These are phyloP conservation scores for Stagonosporopsis cucurbitacearum DNA, from an alignment of 2,329 filamentous ascomycete genomes.

Conservation along the genomic window DNA sequence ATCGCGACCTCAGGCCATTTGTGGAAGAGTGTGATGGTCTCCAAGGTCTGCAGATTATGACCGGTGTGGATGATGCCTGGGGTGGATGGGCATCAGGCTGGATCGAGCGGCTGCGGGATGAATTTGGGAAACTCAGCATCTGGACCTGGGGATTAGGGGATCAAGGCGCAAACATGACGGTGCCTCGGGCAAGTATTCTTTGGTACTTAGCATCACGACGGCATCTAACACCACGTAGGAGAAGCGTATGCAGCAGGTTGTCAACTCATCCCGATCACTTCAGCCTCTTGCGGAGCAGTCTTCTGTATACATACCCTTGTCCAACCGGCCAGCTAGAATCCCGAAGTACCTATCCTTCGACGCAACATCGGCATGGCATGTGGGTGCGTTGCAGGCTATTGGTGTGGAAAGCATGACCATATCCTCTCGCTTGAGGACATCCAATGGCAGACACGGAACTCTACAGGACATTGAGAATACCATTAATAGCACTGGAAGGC, in stretches of 20 bases:
- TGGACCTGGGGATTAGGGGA: slow-evolving; percentile 88
- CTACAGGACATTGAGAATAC: slow-evolving; percentile 69
- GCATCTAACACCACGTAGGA: slow-evolving; percentile 53
- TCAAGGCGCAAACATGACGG: slow-evolving; percentile 40
- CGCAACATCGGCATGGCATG: slow-evolving; percentile 75
- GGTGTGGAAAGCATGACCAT: slow-evolving; percentile 81
- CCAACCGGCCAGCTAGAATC: slow-evolving; percentile 62
- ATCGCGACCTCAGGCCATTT: slow-evolving; percentile 86
- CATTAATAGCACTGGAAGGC: slow-evolving; percentile 77
- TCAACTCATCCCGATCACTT: slow-evolving; percentile 77
- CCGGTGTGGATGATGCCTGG: slow-evolving; percentile 61
- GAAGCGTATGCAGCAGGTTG: slow-evolving; percentile 68
- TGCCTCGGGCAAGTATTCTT: slow-evolving; percentile 53
- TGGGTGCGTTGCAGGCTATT: slow-evolving; percentile 75
- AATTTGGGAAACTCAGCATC: slow-evolving; percentile 85
- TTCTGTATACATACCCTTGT: slow-evolving; percentile 78
- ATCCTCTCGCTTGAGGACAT: slow-evolving; percentile 70
- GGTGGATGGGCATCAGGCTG: slow-evolving; percentile 55
- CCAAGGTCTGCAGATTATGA: slow-evolving; percentile 77
- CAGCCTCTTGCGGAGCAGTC: slow-evolving; percentile 72
- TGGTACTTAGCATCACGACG: not conserved
- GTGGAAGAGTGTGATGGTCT: slow-evolving; percentile 92
- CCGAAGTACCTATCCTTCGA: slow-evolving; percentile 68
- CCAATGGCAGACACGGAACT: slow-evolving; percentile 54
- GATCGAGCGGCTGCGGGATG: slow-evolving; percentile 76